Evolutionary conservation across 2,329 filamentous ascomycete species (phyloP), one percentile per base, ranked within the genome.

Genomic region (Dactylonectria estremocensis): DNA sequence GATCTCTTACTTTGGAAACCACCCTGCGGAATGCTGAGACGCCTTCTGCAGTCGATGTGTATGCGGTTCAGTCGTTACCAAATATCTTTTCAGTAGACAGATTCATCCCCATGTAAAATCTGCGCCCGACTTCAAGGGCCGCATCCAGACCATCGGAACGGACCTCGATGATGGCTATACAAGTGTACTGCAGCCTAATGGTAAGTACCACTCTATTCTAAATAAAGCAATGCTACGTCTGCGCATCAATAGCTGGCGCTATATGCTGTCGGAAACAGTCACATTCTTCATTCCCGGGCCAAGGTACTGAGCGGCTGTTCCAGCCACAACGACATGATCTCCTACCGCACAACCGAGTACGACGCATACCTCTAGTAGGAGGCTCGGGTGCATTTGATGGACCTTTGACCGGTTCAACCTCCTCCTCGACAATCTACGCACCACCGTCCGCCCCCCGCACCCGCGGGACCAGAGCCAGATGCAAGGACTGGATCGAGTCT

Each of bases 231-330:
- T 13, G 33, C 5, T n/a, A n/a, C n/a, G n/a, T n/a, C n/a, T n/a
- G n/a, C n/a, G n/a, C n/a, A n/a, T n/a, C n/a, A n/a, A n/a, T n/a
- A n/a, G n/a, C n/a, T n/a, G n/a, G n/a, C n/a, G n/a, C 33, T 37
- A 37, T 8, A 37, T 37, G 33, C 1, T 3, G 2, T 37, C 9
- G 92, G 93, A 76, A 95, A 95, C 84, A 94, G 92, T 46, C 87
- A 92, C 82, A 95, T 95, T 81, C 89, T 92, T 67, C 93, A 95
- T 83, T 94, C 93, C 14, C 90, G 93, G 69, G 93, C 93, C 65
- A 95, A 95, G 83, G 92, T 95, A n/a, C 86, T 95, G 18, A 93
- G 93, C 73, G 93, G 93, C 69, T 95, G 93, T 84, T 95, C 92
- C 45, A 93, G 91, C 69, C 93, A 95, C 85, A 95, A 95, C 82